A percentile compares a stretch with the other conserved stretches of the same genome.
Evolutionary conservation across 164 flowering plant genomes (phyloP).

Genomic region (Warburgia ugandensis): DNA sequence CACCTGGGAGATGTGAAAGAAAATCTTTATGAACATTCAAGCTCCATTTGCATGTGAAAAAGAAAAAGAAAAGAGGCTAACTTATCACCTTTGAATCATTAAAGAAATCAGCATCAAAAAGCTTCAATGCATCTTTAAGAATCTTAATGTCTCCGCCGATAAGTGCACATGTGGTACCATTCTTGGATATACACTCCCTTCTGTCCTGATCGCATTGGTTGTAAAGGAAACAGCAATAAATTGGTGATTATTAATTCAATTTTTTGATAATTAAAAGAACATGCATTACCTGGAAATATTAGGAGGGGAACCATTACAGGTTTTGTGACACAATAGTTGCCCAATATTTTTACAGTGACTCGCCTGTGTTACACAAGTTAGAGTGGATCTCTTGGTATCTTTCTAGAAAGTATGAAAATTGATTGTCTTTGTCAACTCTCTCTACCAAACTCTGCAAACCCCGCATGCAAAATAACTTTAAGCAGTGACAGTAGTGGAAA

Average conservation of each 20-base stretch:
- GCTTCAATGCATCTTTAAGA: conserved; percentile 31
- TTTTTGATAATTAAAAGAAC: neutral
- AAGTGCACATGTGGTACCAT: conserved; percentile 10
- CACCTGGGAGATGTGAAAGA: conserved; percentile 26
- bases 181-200: conserved; percentile 14
- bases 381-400: no score
- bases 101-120: conserved; percentile 62
- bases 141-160: conserved; percentile 13
- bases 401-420: no score
- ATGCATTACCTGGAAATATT: conserved; percentile 17
- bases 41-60: neutral
- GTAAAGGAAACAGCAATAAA: neutral
- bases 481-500: no score
- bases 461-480: no score
- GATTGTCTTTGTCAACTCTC: no score
- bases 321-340: conserved; percentile 20
- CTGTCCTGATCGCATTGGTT: conserved; percentile 39
- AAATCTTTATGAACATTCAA: neutral
- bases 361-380: no score
- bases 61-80: neutral
- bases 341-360: conserved; percentile 26
- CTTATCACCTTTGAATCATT: conserved; percentile 42
- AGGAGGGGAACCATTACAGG: conserved; percentile 21
- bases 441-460: no score
- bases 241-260: neutral